Conservation (phyloP, 202 grass and related monocot genomes). For the Panicum virgatum region DNA sequence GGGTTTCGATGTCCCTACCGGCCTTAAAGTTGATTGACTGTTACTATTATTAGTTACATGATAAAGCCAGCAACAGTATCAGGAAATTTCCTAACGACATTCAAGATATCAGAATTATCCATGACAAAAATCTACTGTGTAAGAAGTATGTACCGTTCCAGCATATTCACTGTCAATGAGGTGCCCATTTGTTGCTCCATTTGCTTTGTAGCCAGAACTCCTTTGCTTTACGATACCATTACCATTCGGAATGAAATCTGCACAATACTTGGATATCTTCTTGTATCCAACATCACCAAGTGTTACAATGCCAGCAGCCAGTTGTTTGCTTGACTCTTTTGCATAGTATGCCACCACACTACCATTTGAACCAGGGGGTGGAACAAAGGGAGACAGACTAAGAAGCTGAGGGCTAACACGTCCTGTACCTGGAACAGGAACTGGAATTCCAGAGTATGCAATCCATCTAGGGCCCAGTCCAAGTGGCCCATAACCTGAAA, state of each 20-base stretch:
- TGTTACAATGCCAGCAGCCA: slow-evolving; percentile 80
- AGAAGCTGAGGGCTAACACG: slow-evolving; percentile 78
- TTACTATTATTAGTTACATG: slow-evolving; percentile 27
- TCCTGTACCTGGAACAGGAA: slow-evolving; percentile 58
- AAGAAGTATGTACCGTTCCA: slow-evolving; percentile 65
- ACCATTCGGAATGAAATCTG: slow-evolving; percentile 58
- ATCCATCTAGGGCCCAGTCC: slow-evolving; percentile 87
- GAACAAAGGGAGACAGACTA: slow-evolving; percentile 39
- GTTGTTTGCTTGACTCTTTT: slow-evolving; percentile 89
- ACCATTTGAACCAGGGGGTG: slow-evolving; percentile 50
- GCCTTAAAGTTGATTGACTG: slow-evolving; percentile 9
- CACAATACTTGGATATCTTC: slow-evolving; percentile 75
- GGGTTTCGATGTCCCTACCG: not conserved
- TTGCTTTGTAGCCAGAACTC: slow-evolving; percentile 50
- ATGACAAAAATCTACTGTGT: slow-evolving; percentile 23
- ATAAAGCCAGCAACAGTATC: slow-evolving; percentile 10
- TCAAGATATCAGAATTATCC: slow-evolving; percentile 6
- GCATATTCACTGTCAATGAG: slow-evolving; percentile 54
- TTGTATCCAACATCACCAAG: slow-evolving; percentile 91
- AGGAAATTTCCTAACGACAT: not conserved
- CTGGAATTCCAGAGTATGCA: slow-evolving; percentile 77
- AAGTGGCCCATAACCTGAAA: slow-evolving; percentile 79
- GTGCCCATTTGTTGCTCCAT: slow-evolving; percentile 49
- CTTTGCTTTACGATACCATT: slow-evolving; percentile 54
- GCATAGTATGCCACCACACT: slow-evolving; percentile 85